Base-by-base conservation (phyloP, 305 asterid species). In the Lippia alba region DNA sequence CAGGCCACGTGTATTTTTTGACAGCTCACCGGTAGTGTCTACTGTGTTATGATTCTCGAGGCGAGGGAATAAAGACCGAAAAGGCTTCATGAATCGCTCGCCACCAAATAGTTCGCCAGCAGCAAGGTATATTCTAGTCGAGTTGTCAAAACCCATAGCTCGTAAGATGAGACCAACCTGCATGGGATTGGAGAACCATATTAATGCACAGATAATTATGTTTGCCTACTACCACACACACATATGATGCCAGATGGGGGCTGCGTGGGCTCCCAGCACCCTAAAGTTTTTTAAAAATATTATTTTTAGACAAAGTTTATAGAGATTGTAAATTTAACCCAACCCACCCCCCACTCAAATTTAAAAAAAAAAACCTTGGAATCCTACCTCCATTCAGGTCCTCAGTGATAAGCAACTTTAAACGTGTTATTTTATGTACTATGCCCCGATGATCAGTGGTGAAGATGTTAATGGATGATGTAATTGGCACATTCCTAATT, bases 51-150 rank as follows among this genome's bases (percentile, higher is more conserved):
- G 99, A 81, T 88, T 94, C 80, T 91, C 97, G 65, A 91, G 92
- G 76, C 70, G 93, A 34, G 95, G 97, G 80, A 91, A 94, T 78
- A 85, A 70, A 57, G 96, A 76, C 61, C 89, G 81, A 50, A 91
- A 91, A 73, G 95, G 96, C 73, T 83, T 87, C 97, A 91, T 91
- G 74, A 88, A 91, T 49, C 93, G 80, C 51, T 94, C 97, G 48
- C 97, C 99, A 14, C 97, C 99, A 74, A 91, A 94, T 54, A 94
- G 86, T 56, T 94, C 97, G 6, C 99, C 99, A 11, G 97, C 96
- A 60, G 99, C 99, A 60, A 94, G 90, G 78, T 91, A 94, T 82
- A 91, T 91, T 76, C 91, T 83, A 64, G 99, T 91, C 10, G 88
- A 84, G 81, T 94, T 91, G 81, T 89, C 90, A 45, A 89, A 94